Conservation (phyloP, 1,284 basidiomycete genomes). For the Neotropicomus parvogracilis region DNA sequence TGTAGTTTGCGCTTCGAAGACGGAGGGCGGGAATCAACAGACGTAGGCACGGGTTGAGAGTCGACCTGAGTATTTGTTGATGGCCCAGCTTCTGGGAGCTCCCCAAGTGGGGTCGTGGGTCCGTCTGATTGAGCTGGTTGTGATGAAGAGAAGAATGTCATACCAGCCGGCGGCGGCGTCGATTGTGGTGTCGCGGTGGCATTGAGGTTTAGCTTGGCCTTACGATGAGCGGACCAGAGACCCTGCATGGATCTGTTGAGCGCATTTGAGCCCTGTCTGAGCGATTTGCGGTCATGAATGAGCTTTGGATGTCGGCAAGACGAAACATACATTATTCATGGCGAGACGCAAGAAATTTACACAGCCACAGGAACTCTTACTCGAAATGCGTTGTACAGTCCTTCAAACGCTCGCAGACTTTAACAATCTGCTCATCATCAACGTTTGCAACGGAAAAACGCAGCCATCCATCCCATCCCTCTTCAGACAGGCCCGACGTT, state of each 20-base stretch:
- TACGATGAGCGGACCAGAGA: constrained; percentile 65
- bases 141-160: constrained; percentile 10
- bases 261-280: constrained; percentile 64
- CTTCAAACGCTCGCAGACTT: constrained; percentile 57
- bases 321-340: constrained; percentile 23
- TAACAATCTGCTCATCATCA: constrained; percentile 54
- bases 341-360: not conserved
- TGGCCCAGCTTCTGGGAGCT: constrained; percentile 14
- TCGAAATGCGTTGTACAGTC: constrained; percentile 36
- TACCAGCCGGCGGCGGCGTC: not conserved
- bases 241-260: constrained; percentile 76
- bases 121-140: constrained; percentile 17
- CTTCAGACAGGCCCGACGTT: constrained; percentile 25
- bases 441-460: constrained; percentile 85
- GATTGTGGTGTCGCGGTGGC: constrained; percentile 30
- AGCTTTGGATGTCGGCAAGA: too few relatives aligned
- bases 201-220: constrained; percentile 65
- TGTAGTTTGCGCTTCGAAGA: constrained; percentile 58
- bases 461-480: constrained; percentile 53
- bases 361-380: constrained; percentile 8
- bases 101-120: not conserved
- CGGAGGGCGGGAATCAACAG: constrained; percentile 25
- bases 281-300: constrained; percentile 14
- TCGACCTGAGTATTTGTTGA: constrained; percentile 10
- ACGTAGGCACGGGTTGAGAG: not conserved